Conservation (phyloP, 2,329 filamentous ascomycete species). For the Colletotrichum camelliae region DNA sequence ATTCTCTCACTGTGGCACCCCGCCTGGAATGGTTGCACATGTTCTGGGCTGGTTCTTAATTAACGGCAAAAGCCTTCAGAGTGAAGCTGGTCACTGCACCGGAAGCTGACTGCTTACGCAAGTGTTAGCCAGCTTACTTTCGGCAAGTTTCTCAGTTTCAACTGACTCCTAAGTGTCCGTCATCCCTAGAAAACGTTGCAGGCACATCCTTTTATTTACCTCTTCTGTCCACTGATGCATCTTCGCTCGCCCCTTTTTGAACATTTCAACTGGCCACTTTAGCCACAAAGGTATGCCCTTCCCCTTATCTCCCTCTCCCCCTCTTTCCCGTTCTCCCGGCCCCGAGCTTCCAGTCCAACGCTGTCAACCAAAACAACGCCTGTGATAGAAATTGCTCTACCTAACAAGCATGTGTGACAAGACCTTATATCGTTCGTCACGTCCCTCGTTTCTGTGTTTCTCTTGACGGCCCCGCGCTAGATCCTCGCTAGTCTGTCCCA, state of each 20-base stretch:
- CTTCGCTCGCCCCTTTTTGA: background rate
- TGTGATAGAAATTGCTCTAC: background rate
- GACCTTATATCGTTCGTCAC: background rate
- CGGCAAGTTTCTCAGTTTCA: background rate
- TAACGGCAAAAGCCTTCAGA: background rate
- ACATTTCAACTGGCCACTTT: background rate
- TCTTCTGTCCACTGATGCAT: background rate
- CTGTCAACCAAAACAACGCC: background rate
- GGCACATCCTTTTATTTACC: too few relatives aligned
- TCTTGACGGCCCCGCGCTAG: background rate
- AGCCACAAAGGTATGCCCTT: background rate
- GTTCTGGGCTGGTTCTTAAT: background rate
- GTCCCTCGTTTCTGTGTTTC: background rate
- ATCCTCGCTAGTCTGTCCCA: background rate
- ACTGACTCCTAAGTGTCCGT: background rate
- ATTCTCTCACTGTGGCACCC: background rate
- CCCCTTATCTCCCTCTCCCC: background rate
- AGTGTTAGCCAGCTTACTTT: background rate
- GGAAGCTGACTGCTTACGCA: background rate
- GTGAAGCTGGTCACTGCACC: background rate
- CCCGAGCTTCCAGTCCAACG: background rate
- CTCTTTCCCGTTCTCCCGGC: too few relatives aligned
- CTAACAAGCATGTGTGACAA: background rate
- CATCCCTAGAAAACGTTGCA: background rate
- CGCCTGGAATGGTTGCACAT: background rate